Evolutionary conservation across 2,329 filamentous ascomycete genomes (phyloP).

Genomic region (Cercospora sp.): DNA sequence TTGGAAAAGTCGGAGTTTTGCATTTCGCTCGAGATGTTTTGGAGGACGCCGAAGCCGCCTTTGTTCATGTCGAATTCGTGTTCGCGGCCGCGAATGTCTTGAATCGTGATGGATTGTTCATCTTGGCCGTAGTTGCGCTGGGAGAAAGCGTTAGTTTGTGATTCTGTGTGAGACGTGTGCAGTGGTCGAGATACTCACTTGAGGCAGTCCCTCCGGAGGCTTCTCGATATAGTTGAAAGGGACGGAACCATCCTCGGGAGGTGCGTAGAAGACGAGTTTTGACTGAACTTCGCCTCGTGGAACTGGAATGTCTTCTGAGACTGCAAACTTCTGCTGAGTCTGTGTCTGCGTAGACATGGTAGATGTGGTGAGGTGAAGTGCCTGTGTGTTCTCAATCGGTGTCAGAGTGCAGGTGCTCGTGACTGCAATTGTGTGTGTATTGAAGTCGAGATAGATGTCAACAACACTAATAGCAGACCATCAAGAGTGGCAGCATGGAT

Average conservation of each 20-base stretch:
- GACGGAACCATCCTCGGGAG: slow-evolving; percentile 58
- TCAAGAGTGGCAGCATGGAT: neutral
- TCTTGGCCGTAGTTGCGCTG: slow-evolving; percentile 64
- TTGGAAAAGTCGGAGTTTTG: slow-evolving; percentile 59
- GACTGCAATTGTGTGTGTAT: neutral
- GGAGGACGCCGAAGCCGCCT: slow-evolving; percentile 71
- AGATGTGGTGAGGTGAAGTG: neutral
- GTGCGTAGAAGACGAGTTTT: slow-evolving; percentile 64
- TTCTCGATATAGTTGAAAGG: slow-evolving; percentile 64
- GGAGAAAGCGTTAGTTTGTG: no score
- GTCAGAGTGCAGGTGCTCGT: neutral
- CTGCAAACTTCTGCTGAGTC: slow-evolving; percentile 30
- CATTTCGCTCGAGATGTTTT: slow-evolving; percentile 55
- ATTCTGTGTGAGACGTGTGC: no score
- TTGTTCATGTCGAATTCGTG: slow-evolving; percentile 65
- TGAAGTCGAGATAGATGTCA: neutral
- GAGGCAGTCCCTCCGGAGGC: slow-evolving; percentile 55
- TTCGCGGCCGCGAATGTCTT: slow-evolving; percentile 74
- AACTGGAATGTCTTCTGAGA: slow-evolving; percentile 36
- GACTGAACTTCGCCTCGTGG: slow-evolving; percentile 64
- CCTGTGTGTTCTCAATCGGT: neutral
- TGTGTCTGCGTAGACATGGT: slow-evolving; percentile 31
- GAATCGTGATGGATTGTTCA: slow-evolving; percentile 58
- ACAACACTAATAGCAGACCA: neutral
- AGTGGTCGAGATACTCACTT: no score